A percentile compares a stretch with the other conserved stretches of the same genome.
These are phyloP conservation scores for Marasmius oreades DNA, from an alignment of 1,284 basidiomycete species.

Conservation along the genomic window DNA sequence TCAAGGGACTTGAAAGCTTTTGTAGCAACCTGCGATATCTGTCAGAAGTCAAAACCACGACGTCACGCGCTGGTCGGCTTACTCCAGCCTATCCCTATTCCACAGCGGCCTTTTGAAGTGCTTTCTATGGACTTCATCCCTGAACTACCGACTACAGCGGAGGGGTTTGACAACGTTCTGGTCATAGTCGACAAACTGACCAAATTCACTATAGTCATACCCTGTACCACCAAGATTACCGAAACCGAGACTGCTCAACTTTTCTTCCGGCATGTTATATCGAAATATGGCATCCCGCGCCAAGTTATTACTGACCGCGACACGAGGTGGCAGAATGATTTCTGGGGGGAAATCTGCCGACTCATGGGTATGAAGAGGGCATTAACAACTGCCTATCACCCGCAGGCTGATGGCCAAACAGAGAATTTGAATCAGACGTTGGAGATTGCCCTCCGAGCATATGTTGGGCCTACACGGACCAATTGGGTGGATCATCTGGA, in stretches of 20 bases:
- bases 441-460: slow-evolving; percentile 25
- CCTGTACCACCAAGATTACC: slow-evolving; percentile 21
- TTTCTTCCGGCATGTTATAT: slow-evolving; percentile 25
- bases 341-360: slow-evolving; percentile 17
- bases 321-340: not conserved
- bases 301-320: slow-evolving; percentile 4
- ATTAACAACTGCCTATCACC: slow-evolving; percentile 29
- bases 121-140: slow-evolving; percentile 8
- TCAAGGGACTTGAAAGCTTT: slow-evolving; percentile 17
- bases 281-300: slow-evolving; percentile 24
- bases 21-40: slow-evolving; percentile 27
- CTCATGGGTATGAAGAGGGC: slow-evolving; percentile 19
- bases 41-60: slow-evolving; percentile 28
- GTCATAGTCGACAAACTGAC: slow-evolving; percentile 11
- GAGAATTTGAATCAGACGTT: slow-evolving; percentile 30
- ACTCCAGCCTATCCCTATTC: slow-evolving; percentile 3
- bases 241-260: slow-evolving; percentile 24
- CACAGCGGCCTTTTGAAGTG: slow-evolving; percentile 7
- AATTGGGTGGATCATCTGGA: slow-evolving; percentile 17
- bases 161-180: not conserved
- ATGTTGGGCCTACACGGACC: slow-evolving; percentile 14
- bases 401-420: slow-evolving; percentile 30
- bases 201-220: slow-evolving; percentile 26
- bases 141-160: not conserved
- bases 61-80: slow-evolving; percentile 13